Conservation (phyloP, 768 basidiomycete genomes). For the Russula sp. region DNA sequence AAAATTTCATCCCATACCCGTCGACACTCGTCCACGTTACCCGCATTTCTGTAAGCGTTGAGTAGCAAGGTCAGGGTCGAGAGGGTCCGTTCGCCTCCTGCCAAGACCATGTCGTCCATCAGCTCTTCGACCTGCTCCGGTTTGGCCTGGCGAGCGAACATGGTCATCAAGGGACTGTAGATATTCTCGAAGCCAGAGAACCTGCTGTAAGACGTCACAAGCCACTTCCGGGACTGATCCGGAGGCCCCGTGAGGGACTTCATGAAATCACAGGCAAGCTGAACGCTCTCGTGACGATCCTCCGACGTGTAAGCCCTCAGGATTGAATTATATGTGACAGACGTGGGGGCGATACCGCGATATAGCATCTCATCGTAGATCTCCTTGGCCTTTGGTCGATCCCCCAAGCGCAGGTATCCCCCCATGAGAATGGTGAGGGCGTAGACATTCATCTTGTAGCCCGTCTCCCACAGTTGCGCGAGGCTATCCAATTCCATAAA, state of each 20-base stretch:
- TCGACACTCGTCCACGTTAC: constrained; percentile 48
- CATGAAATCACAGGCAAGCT: constrained; percentile 63
- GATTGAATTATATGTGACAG: constrained; percentile 64
- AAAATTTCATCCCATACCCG: constrained; percentile 66
- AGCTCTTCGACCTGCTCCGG: constrained; percentile 52
- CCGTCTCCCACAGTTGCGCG: constrained; percentile 33
- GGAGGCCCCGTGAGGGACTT: constrained; percentile 40
- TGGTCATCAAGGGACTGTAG: constrained; percentile 55
- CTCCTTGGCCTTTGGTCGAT: constrained; percentile 49
- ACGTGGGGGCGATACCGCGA: constrained; percentile 58
- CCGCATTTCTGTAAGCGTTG: constrained; percentile 60
- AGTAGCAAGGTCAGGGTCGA: constrained; percentile 59
- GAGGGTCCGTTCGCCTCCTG: constrained; percentile 54
- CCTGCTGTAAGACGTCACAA: constrained; percentile 35
- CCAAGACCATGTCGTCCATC: constrained; percentile 46
- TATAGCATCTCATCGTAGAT: constrained; percentile 67
- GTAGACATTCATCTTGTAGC: constrained; percentile 47
- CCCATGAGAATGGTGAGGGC: constrained; percentile 71
- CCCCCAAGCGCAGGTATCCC: constrained; percentile 55
- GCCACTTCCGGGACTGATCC: constrained; percentile 36
- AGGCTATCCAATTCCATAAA: constrained; percentile 60
- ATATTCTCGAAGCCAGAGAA: constrained; percentile 46
- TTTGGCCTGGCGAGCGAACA: constrained; percentile 40
- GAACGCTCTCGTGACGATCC: constrained; percentile 43
- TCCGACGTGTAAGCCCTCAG: constrained; percentile 55